Evolutionary conservation across 2,329 filamentous ascomycete species (phyloP).

Genomic region (Sarocladiaceae sp.): DNA sequence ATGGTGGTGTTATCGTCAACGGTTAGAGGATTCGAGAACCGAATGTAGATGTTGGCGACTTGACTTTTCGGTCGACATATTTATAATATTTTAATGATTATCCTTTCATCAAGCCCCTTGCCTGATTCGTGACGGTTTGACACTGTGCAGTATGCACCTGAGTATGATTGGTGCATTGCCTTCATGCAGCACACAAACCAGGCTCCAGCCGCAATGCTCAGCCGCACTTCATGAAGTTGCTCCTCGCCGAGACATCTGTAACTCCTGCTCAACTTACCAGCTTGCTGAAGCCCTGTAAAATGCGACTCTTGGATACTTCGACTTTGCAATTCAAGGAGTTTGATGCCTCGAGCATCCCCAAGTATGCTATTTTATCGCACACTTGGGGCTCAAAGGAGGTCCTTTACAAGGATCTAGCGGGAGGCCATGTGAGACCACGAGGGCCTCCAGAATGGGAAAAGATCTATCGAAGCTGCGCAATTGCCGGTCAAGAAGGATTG

Average conservation of each 20-base stretch:
- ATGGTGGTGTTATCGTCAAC: conserved; percentile 45
- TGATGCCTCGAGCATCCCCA: conserved; percentile 13
- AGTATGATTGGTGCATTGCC: too few species aligned
- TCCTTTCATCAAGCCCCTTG: neutral
- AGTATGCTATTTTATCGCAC: conserved; percentile 24
- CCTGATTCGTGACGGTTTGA: neutral
- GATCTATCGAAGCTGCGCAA: too few species aligned
- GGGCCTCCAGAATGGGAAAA: too few species aligned
- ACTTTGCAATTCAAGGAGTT: conserved; percentile 19
- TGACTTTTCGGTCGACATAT: neutral
- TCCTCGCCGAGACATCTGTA: too few species aligned
- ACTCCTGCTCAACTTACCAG: too few species aligned
- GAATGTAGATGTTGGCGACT: neutral
- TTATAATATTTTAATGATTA: neutral
- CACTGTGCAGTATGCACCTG: too few species aligned
- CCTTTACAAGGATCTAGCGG: conserved; percentile 17
- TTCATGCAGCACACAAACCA: too few species aligned
- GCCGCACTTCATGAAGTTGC: too few species aligned
- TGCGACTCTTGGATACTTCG: conserved; percentile 22
- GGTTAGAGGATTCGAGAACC: conserved; percentile 27
- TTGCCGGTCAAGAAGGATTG: too few species aligned
- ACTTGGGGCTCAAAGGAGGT: conserved; percentile 21
- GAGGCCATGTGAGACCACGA: too few species aligned
- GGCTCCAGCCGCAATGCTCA: too few species aligned
- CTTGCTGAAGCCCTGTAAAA: conserved; percentile 4